Base-by-base conservation (phyloP, 257 asterid species). In the Paulownia fortunei region DNA sequence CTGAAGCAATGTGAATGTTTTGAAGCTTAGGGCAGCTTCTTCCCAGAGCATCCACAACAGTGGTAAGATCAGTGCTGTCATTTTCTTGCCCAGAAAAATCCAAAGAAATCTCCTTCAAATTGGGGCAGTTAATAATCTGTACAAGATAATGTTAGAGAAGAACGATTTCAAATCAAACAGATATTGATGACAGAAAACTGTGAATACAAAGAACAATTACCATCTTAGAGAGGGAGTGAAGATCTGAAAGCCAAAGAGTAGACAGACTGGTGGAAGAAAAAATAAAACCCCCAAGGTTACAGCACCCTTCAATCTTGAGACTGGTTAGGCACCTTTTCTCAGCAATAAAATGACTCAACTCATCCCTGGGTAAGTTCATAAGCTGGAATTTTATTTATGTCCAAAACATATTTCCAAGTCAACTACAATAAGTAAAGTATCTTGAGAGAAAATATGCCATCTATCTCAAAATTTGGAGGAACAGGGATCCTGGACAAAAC, bases 231-330 rank as follows among this genome's bases (percentile, higher is more conserved):
- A 90, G 90, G 54, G 92, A 89, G 75, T 88, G 93, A 67, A 96
- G 98, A 83, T 88, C 95, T 0, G 97, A 96, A 68, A 96, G 98
- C 94, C 96, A 90, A 51, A 94, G 88, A 18, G 87, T 91, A 51
- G 88, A 87, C 42, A 96, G 85, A 61, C 92, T 91, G 66, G 88
- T 76, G 9, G 99, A 96, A 79, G 88, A 88, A 80, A 94, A 84
- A 56, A 77, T 59, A 73, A 96, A 79, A 32, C 91, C 85, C 56
- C 99, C 98, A 13, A 96, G 89, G 82, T 86, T 88, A 60, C 82
- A 85, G 81, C 98, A 94, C n/a, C 99, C 98, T 86, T 96, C 98
- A 96, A 96, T 84, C 86, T 92, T 96, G 83, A 96, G 97, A 81
- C 87, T 90, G 72, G 92, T 84, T 46, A 94, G 91, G 73, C 90